A percentile compares a stretch with the other conserved stretches of the same genome.
These are phyloP conservation scores for Penicillium sp. DNA, from an alignment of 2,329 filamentous ascomycete species.

Conservation along the genomic window DNA sequence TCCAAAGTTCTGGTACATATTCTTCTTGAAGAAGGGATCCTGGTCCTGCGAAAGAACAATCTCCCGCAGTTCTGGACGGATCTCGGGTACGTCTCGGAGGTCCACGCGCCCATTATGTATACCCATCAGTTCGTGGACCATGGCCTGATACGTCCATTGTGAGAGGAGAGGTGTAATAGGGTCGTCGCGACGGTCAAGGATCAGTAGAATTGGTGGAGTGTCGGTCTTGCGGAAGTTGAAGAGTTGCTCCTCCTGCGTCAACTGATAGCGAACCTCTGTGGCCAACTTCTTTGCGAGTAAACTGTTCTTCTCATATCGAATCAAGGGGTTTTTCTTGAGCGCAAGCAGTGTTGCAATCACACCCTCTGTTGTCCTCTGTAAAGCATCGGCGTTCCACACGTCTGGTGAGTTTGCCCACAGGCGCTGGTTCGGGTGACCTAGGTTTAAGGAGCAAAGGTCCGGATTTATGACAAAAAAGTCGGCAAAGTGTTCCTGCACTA, in stretches of 20 bases:
- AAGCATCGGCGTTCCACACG: conserved; percentile 85
- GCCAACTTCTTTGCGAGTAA: conserved; percentile 89
- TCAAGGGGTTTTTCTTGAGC: conserved; percentile 94
- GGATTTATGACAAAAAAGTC: conserved; percentile 96
- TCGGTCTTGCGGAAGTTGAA: conserved; percentile 97
- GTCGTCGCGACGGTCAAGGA: conserved; percentile 90
- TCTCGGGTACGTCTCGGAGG: conserved; percentile 79
- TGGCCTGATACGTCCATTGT: conserved; percentile 99
- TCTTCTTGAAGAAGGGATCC: conserved; percentile 98
- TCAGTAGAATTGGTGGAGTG: conserved; percentile 87
- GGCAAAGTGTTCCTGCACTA: conserved; percentile 93
- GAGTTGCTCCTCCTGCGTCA: conserved; percentile 93
- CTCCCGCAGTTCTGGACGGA: conserved; percentile 85
- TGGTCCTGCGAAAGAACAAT: conserved; percentile 96
- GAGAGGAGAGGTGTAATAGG: conserved; percentile 92
- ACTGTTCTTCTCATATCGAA: conserved; percentile 92
- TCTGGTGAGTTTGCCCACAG: conserved; percentile 85
- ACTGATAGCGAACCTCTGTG: conserved; percentile 87
- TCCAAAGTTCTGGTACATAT: conserved; percentile 98
- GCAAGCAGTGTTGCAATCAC: conserved; percentile 82
- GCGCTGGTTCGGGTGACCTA: conserved; percentile 72
- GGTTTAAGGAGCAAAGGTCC: conserved; percentile 82
- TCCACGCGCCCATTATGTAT: conserved; percentile 96
- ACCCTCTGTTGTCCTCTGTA: conserved; percentile 86
- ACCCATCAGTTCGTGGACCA: conserved; percentile 95